Base-by-base conservation (phyloP, 495 filamentous ascomycete genomes). In the Trichoderma asperelloides region DNA sequence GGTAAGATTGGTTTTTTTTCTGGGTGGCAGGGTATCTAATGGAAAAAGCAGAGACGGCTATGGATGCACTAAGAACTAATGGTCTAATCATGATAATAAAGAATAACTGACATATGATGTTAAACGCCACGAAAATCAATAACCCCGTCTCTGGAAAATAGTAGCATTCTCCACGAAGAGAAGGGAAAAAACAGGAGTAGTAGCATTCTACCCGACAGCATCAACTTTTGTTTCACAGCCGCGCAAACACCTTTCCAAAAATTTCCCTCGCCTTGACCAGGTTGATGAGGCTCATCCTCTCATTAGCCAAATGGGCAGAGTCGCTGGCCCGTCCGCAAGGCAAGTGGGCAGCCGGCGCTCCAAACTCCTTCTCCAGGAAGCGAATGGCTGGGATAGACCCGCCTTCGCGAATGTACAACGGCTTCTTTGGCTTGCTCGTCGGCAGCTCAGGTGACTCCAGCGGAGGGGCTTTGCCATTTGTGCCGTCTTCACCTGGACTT, bases 291-390 rank as follows among this genome's bases (percentile, higher is more conserved):
- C 95, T 81, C 75, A 98, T 76, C 66, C 96, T 80, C 82, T 98
- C 95, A 74, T 98, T 97, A 71, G 96, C 91, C 77, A 98, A 77
- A 86, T 98, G 95, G 30, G 93, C 95, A 65, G 86, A 85, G 74
- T 98, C 95, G 73, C 92, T 97, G 51, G 93, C 92, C 76, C 98
- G 95, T 2, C 95, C 95, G 73, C 93, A 97, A 0, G 95, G 96
- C 49, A 98, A 74, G 76, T 98, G 94, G 0, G 95, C 95, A 0
- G 96, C 95, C 0, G 93, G 92, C 0, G 95, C 95, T 2, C 84
- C 84, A 73, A 98, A 98, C 71, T 96, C 93, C 78, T 96, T 95
- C 75, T 98, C 95, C 62, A 98, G 75, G 75, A 98, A 98, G 12
- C 95, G 80, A 67, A 97, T 96, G 0, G 91, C 88, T 1, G 96